Base-by-base conservation (phyloP, 495 filamentous ascomycete species). In the Pseudomonodictys pantanalensis region DNA sequence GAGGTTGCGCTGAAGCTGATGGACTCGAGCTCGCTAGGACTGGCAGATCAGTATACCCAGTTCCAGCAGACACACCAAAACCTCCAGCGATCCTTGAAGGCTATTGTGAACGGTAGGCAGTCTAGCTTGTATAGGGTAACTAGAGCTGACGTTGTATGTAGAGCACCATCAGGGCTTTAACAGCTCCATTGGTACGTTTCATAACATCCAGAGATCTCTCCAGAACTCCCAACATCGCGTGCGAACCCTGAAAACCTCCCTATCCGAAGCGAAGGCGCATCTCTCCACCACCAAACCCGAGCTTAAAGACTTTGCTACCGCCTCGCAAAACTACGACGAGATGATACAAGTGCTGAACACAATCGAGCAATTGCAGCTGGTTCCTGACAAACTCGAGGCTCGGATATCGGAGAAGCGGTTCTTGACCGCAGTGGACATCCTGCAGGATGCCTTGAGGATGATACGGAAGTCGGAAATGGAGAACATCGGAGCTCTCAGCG, bases 121-220 rank as follows among this genome's bases (percentile, higher is more conserved):
- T 25, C 20, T 18, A 17, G n/a, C 30, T 6, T 24, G 1, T 15
- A 6, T 15, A 23, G 2, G 41, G 2, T 10, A 9, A 28, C 5
- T 20, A 10, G 35, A 11, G 41, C 52, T 47, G 22, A 82, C 35
- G 77, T 80, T 62, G 24, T 43, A 30, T 1, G 56, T 49, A 85
- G 92, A 97, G 75, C 92, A 99, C 69, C 92, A 97, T 65, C 93
- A 99, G 73, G 93, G 91, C 28, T 99, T 99, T 79, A 99, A 97
- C 71, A 97, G 91, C 74, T 96, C 91, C 38, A 97, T 99, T 54
- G 95, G 93, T 70, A 96, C 92, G 15, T 99, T 96, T 67, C 95
- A 99, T 75, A 96, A 92, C 74, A 97, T 99, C 56, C 93, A 97
- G 70, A 81, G 86, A 5, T 96, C 90, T 73, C 95, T 99, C 64